Evolutionary conservation across 306 rosid species (phyloP).

Genomic region (Delonix regia): DNA sequence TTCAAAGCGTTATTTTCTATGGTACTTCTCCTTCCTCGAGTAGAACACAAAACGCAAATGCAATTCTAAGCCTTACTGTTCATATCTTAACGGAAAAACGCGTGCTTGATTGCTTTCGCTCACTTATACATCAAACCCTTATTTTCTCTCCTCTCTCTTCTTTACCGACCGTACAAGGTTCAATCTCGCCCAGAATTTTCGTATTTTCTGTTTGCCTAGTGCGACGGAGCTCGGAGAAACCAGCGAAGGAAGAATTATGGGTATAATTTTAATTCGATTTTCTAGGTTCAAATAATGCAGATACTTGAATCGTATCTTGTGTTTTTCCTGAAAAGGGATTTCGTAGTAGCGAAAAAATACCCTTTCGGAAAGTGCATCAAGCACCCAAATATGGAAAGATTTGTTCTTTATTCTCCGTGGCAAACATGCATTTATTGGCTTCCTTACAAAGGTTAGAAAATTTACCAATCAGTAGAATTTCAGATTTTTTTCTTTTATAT

Average conservation of each 20-base stretch:
- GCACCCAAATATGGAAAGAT: background rate
- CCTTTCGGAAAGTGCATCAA: background rate
- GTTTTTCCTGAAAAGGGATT: background rate
- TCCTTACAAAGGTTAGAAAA: constrained; percentile 17
- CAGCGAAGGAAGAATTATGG: background rate
- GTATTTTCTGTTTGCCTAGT: background rate
- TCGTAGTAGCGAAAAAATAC: background rate
- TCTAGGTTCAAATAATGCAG: background rate
- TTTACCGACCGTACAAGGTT: background rate
- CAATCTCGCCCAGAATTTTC: constrained; percentile 10
- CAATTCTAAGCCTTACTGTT: constrained; percentile 36
- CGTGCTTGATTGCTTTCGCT: background rate
- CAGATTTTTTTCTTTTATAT: background rate
- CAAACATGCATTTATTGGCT: background rate
- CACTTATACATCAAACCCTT: background rate
- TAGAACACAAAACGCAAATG: background rate
- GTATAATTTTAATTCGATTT: background rate
- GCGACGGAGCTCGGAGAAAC: background rate
- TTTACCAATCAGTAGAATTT: constrained; percentile 12
- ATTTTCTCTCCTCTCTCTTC: background rate
- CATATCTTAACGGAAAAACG: constrained; percentile 40
- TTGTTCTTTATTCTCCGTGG: constrained; percentile 5
- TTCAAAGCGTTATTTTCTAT: constrained; percentile 39
- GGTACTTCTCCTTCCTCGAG: constrained; percentile 24
- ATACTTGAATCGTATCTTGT: background rate